Evolutionary conservation across 768 basidiomycete species (phyloP).

Genomic region (Cyclocybe aegerita): DNA sequence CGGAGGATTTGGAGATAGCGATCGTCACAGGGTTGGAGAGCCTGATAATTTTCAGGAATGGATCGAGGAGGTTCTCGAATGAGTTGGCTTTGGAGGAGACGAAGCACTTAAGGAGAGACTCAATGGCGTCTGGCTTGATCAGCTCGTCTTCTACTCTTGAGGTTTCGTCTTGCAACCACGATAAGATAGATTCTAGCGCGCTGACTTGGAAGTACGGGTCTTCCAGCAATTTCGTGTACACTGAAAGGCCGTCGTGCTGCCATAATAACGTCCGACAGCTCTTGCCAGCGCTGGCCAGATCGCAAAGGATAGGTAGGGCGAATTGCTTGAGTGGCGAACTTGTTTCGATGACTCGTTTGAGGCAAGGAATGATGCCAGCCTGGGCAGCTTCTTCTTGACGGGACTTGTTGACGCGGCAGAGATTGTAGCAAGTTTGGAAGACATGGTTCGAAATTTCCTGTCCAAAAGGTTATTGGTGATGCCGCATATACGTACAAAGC

Average conservation of each 20-base stretch:
- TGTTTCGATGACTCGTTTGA: slow-evolving; percentile 85
- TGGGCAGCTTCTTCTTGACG: slow-evolving; percentile 97
- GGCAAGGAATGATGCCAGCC: slow-evolving; percentile 89
- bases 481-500: not conserved
- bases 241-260: slow-evolving; percentile 86
- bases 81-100: slow-evolving; percentile 83
- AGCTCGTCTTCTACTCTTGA: slow-evolving; percentile 91
- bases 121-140: slow-evolving; percentile 60
- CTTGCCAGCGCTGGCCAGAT: slow-evolving; percentile 93
- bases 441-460: slow-evolving; percentile 98
- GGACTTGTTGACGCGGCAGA: slow-evolving; percentile 91
- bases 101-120: slow-evolving; percentile 76
- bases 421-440: slow-evolving; percentile 96
- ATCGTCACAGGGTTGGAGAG: slow-evolving; percentile 74
- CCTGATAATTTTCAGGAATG: slow-evolving; percentile 89
- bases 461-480: slow-evolving; percentile 4
- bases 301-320: slow-evolving; percentile 94
- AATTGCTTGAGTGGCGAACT: slow-evolving; percentile 96
- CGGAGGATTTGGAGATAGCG: slow-evolving; percentile 70
- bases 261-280: slow-evolving; percentile 86
- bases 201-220: slow-evolving; percentile 93
- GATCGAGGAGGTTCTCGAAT: slow-evolving; percentile 90
- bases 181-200: slow-evolving; percentile 85
- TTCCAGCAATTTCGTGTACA: slow-evolving; percentile 77
- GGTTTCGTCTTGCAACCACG: slow-evolving; percentile 96